Percentiles rank a stretch among this genome's conserved stretches.
phyloP scores from a whole-genome alignment of 108 stramenopile genomes.

The Halocafeteria seosinensis region DNA sequence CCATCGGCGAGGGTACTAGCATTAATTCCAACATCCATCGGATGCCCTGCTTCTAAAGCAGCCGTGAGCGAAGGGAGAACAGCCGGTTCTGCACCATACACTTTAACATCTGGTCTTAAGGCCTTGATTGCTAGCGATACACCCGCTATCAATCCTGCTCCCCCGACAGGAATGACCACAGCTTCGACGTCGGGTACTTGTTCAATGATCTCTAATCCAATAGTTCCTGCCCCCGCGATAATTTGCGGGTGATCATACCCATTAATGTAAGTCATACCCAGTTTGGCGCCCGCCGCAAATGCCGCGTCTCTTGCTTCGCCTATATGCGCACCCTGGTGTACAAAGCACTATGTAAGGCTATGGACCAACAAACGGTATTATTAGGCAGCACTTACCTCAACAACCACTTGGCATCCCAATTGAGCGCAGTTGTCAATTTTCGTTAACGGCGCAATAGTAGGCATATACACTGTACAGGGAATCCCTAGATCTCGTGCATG shows the following conservation, averaged over 20 bases:
- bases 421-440: conserved; percentile 83
- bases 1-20: conserved; percentile 80
- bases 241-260: conserved; percentile 92
- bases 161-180: conserved; percentile 79
- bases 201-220: conserved; percentile 82
- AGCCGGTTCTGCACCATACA: conserved; percentile 76
- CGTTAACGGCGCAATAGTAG: conserved; percentile 69
- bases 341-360: no score
- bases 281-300: conserved; percentile 36
- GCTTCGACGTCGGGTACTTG: conserved; percentile 77
- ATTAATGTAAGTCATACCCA: conserved; percentile 62
- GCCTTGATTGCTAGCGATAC: conserved; percentile 77
- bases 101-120: conserved; percentile 51
- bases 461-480: conserved; percentile 90
- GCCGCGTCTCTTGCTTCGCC: conserved; percentile 69
- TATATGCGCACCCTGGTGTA: conserved; percentile 74
- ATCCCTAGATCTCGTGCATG: conserved; percentile 73
- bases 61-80: conserved; percentile 70
- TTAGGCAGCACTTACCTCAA: no score
- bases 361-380: no score
- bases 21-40: conserved; percentile 34
- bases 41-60: conserved; percentile 56
- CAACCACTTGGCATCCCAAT: conserved; percentile 73
- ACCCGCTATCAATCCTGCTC: conserved; percentile 84
- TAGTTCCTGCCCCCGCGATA: conserved; percentile 87